Percentiles rank a stretch among this genome's conserved stretches.
These are phyloP conservation scores for Aspergillus pseudonomiae DNA, from an alignment of 2,329 filamentous ascomycete species.

Conservation along the genomic window DNA sequence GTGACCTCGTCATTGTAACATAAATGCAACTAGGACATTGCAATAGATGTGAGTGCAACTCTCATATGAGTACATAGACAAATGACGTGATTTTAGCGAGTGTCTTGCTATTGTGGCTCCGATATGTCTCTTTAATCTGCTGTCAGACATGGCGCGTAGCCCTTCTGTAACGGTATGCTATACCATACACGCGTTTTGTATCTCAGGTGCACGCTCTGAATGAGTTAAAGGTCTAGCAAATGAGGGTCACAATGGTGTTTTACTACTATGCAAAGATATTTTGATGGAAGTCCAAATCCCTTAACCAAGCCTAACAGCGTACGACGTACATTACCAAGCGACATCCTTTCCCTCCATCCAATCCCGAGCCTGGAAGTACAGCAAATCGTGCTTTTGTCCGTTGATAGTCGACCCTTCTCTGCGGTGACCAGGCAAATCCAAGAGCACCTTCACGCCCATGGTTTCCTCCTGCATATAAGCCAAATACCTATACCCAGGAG, in stretches of 20 bases:
- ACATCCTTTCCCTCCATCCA: background rate
- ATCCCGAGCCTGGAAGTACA: background rate
- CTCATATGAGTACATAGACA: too few relatives aligned
- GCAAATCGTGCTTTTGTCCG: background rate
- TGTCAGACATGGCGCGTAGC: too few relatives aligned
- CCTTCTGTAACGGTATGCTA: fast-evolving
- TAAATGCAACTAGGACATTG: background rate
- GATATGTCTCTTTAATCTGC: too few relatives aligned
- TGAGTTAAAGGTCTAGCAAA: background rate
- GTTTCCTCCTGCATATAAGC: background rate
- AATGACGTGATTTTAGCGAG: too few relatives aligned
- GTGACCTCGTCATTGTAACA: background rate
- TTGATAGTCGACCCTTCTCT: background rate
- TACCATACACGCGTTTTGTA: background rate
- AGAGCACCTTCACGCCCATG: background rate
- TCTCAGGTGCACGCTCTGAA: background rate
- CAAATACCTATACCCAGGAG: background rate
- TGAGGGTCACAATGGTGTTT: too few relatives aligned
- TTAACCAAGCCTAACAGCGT: background rate
- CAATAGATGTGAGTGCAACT: too few relatives aligned
- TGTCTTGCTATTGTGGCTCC: too few relatives aligned
- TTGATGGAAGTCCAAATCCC: too few relatives aligned
- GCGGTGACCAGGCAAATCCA: background rate
- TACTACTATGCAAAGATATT: too few relatives aligned
- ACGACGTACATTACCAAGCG: background rate